phyloP scores from a whole-genome alignment of 495 filamentous ascomycete species.

The Amniculicola lignicola region DNA sequence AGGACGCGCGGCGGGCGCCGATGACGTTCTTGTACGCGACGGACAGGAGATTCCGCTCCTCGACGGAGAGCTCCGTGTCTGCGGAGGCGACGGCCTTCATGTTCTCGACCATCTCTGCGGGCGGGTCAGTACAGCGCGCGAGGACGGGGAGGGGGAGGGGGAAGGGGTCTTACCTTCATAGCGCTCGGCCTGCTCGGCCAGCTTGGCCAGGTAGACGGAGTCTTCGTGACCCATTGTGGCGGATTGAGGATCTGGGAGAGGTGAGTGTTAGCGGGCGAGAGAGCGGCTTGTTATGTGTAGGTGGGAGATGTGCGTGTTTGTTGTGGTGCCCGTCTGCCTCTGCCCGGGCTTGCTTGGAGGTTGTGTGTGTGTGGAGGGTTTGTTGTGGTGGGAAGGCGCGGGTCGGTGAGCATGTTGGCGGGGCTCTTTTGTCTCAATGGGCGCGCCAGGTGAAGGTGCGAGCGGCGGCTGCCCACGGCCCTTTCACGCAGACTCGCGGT shows the following conservation, averaged over 20 bases:
- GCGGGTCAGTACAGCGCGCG: neutral
- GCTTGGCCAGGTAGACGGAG: constrained; percentile 98
- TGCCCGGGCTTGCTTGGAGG: neutral
- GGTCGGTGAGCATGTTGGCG: neutral
- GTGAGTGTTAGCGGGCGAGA: constrained; percentile 8
- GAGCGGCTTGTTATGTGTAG: neutral
- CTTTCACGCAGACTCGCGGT: neutral
- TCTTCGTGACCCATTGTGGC: constrained; percentile 99
- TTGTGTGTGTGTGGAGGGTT: neutral
- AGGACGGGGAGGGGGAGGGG: neutral
- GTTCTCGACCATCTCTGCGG: constrained; percentile 98
- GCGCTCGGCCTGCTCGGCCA: constrained; percentile 99
- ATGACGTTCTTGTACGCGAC: constrained; percentile 99
- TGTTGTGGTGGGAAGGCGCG: constrained; percentile 20
- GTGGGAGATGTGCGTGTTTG: neutral
- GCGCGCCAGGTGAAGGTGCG: neutral
- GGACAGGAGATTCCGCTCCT: constrained; percentile 97
- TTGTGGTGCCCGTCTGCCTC: too few species aligned
- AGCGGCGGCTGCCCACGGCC: neutral
- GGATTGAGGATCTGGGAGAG: constrained; percentile 31
- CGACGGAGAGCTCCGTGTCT: constrained; percentile 95
- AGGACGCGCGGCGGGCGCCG: constrained; percentile 95
- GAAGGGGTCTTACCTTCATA: constrained; percentile 83
- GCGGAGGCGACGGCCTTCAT: constrained; percentile 98
- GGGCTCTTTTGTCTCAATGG: neutral